Conservation (phyloP, 176 grass and related monocot genomes). For the barley (Hordeum vulgare) region DNA sequence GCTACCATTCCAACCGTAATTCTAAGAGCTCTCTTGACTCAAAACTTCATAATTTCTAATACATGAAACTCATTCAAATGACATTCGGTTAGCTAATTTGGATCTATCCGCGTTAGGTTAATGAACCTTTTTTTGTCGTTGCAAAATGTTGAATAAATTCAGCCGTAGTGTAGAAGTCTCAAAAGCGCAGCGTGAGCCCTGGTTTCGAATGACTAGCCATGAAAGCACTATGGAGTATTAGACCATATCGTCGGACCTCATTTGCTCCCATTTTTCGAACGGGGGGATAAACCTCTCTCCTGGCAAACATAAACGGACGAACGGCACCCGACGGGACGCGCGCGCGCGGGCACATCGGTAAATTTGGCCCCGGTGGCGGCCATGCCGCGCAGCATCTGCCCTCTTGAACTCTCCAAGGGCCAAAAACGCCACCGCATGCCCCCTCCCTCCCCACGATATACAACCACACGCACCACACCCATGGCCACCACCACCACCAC, state of each 20-base stretch:
- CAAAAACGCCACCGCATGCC: slow-evolving; percentile 8
- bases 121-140: not conserved
- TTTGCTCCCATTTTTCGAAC: too few species aligned
- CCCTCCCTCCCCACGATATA: slow-evolving; percentile 38
- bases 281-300: not conserved
- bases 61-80: too few species aligned
- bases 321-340: not conserved
- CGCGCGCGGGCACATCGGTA: slow-evolving; percentile 12
- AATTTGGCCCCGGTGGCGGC: not conserved
- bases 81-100: too few species aligned
- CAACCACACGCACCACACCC: slow-evolving; percentile 36
- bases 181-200: not conserved
- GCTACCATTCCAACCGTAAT: too few species aligned
- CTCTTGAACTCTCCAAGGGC: slow-evolving; percentile 43
- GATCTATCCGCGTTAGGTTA: not conserved
- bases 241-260: too few species aligned
- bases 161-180: not conserved
- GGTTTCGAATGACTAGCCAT: too few species aligned
- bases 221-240: too few species aligned
- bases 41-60: too few species aligned
- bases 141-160: not conserved
- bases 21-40: too few species aligned
- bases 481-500: slow-evolving; percentile 32
- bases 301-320: not conserved
- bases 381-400: slow-evolving; percentile 21